Evolutionary conservation across 345 rosid genomes (phyloP), one percentile per base, ranked within the genome.

Genomic region (thale cress (Arabidopsis thaliana)): DNA sequence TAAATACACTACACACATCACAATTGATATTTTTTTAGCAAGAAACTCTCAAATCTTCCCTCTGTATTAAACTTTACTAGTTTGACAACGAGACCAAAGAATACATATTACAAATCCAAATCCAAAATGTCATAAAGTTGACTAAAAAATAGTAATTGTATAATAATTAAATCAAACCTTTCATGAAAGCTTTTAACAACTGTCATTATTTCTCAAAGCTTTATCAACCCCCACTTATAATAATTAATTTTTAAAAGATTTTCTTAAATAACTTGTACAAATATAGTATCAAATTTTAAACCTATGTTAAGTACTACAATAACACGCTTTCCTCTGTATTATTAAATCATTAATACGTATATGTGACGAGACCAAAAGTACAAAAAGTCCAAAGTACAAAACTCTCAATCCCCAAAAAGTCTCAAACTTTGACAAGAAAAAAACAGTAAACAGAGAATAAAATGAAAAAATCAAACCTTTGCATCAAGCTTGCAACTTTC

Each of bases 401-500:
- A 11, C 56, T 13, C 23, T 13, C 23, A 40, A 40, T n/a, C n/a
- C 37, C 40, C 14, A 25, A 41, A 52, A 67, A 53, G 50, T 53
- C 62, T n/a, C n/a, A 40, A 68, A 2, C 28, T 24, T 40, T 68
- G 62, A 68, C 72, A 2, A 16, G 20, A 3, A 28, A 40, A 46
- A 51, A 67, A 67, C 28, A 67, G 37, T 25, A 53, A 38, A 24
- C 53, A 25, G 6, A 36, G 6, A 36, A 52, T 23, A 5, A 10
- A 33, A 32, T 32, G 4, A 44, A 9, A 34, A 36, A 49, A 49
- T 67, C 49, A 25, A 67, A 52, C 22, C 41, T 66, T 66, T 50
- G 22, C 40, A 16, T 32, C 12, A 34, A 38, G 40, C 28, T 38
- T 68, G 16, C 51, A 40, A 44, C 72, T 53, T 68, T 76, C 69